Conservation (phyloP, 768 basidiomycete genomes). For the Agrocybe pediades region DNA sequence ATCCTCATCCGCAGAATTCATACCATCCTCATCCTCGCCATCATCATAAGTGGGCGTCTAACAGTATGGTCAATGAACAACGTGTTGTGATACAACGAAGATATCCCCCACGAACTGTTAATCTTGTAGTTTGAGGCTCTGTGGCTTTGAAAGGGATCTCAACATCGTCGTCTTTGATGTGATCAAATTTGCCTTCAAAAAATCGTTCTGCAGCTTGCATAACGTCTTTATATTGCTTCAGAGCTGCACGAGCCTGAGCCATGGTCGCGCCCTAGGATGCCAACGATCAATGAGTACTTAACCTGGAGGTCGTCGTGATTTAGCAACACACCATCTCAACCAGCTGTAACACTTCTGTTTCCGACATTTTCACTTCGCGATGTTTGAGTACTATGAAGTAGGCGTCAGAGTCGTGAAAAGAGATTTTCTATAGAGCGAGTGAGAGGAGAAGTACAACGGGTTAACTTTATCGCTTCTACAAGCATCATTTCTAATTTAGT, state of each 20-base stretch:
- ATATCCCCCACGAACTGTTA: slow-evolving; percentile 24
- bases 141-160: slow-evolving; percentile 35
- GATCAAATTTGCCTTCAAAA: slow-evolving; percentile 83
- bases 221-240: slow-evolving; percentile 83
- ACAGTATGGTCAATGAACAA: slow-evolving; percentile 2
- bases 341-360: slow-evolving; percentile 50
- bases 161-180: slow-evolving; percentile 61
- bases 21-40: slow-evolving; percentile 57
- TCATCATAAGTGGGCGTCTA: slow-evolving; percentile 60
- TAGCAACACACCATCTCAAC: slow-evolving; percentile 42
- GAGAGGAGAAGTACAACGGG: neutral
- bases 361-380: too few relatives aligned
- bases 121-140: slow-evolving; percentile 16
- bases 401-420: too few relatives aligned
- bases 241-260: slow-evolving; percentile 81
- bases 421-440: too few relatives aligned
- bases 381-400: too few relatives aligned
- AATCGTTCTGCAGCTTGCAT: slow-evolving; percentile 89
- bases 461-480: neutral
- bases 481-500: neutral
- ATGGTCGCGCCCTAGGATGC: slow-evolving; percentile 72
- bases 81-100: neutral
- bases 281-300: neutral
- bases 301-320: neutral
- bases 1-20: slow-evolving; percentile 47